Base-by-base conservation (phyloP, 2,329 filamentous ascomycete genomes). In the Aureobasidium sp. region DNA sequence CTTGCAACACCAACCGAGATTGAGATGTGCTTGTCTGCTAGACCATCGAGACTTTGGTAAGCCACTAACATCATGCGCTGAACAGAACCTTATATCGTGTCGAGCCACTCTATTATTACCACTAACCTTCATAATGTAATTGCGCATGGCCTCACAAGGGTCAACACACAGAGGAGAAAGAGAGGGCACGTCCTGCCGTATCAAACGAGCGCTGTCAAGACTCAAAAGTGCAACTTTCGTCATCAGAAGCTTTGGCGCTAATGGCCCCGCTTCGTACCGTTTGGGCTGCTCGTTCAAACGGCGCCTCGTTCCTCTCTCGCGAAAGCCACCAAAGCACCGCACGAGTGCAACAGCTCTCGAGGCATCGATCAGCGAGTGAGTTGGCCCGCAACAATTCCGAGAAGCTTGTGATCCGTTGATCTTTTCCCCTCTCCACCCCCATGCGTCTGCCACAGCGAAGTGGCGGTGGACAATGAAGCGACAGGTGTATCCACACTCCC, bases 171-270 rank as follows among this genome's bases (percentile, higher is more conserved):
- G 37, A 30, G 41, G 29, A 21, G 39, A 34, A 48, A 58, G 27
- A 47, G 29, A 39, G 32, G 29, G 54, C 54, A 58, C 54, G 54
- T 58, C 54, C 54, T 58, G 54, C 54, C 54, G 54, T 58, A 47
- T 58, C 54, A 58, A 29, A 58, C 54, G 42, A 58, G 54, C 27
- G 53, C 42, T 48, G 54, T 58, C 54, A 58, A 51, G 47, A 39
- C 42, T 58, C 54, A 58, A 51, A 58, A 39, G 44, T 32, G 41
- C 42, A 48, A 34, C 39, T 47, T 58, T 47, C 54, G 42, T 58
- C 54, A 58, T 58, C 30, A 30, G 29, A 36, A 30, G 16, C 41
- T 45, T 57, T 57, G 29, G 21, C 39, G 53, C 53, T 45, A 58
- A 34, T 0, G 42, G 54, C 41, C 34, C 42, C 54, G 32, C 54